Conservation (phyloP, 116 monocot genomes). For the Posidonia oceanica region DNA sequence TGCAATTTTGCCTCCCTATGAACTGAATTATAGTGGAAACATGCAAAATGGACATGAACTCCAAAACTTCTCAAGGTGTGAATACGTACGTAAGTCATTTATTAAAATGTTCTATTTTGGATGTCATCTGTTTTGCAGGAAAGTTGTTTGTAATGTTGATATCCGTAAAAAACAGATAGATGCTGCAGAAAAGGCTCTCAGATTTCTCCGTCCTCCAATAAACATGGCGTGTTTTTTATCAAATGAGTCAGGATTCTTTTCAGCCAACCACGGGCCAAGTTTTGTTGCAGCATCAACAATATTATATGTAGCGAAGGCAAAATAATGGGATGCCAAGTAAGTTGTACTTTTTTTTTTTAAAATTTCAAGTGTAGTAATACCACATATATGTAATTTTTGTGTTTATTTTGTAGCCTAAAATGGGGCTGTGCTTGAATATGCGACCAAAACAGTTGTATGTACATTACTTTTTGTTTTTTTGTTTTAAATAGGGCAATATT, state of each 20-base stretch:
- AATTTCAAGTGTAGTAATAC: too few relatives aligned
- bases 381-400: too few relatives aligned
- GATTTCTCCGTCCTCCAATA: slow-evolving; percentile 28
- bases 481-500: too few relatives aligned
- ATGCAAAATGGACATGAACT: neutral
- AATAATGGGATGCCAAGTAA: slow-evolving; percentile 5
- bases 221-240: neutral
- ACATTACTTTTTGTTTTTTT: too few relatives aligned
- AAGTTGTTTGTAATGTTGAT: slow-evolving; percentile 33
- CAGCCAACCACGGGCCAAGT: slow-evolving; percentile 31
- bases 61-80: neutral
- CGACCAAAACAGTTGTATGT: too few relatives aligned
- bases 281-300: slow-evolving; percentile 57
- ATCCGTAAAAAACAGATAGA: slow-evolving; percentile 32
- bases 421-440: too few relatives aligned
- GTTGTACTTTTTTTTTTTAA: slow-evolving; percentile 5
- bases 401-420: too few relatives aligned
- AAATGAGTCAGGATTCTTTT: slow-evolving; percentile 1
- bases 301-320: slow-evolving; percentile 14
- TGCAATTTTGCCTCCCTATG: too few relatives aligned
- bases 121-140: slow-evolving; percentile 18
- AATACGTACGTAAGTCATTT: neutral
- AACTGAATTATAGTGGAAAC: too few relatives aligned
- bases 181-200: slow-evolving; percentile 34
- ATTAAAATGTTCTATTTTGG: neutral